Percentiles rank a stretch among this genome's conserved stretches.
These are phyloP conservation scores for Allomyces macrogynus DNA, from an alignment of 192 early-diverging fungal genomes.

Conservation along the genomic window DNA sequence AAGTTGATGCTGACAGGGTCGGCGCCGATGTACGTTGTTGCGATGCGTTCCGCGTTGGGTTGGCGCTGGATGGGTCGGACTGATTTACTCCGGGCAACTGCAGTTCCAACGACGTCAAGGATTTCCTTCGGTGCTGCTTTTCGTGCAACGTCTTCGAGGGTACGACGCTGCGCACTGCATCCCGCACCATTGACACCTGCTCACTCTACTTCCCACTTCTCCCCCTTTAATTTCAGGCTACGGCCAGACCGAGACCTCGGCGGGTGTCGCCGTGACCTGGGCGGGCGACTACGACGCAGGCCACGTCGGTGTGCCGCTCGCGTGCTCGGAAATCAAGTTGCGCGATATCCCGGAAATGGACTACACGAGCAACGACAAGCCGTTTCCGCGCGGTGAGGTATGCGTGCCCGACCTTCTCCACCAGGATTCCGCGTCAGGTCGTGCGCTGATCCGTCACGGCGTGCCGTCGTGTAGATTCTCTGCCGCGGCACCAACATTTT, in stretches of 20 bases:
- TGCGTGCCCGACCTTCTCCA: slow-evolving; percentile 16
- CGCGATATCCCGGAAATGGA: slow-evolving; percentile 75
- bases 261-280: slow-evolving; percentile 24
- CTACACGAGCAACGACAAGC: slow-evolving; percentile 59
- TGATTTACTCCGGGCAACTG: too few relatives aligned
- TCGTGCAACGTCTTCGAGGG: slow-evolving; percentile 58
- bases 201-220: too few relatives aligned
- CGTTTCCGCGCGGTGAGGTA: slow-evolving; percentile 80
- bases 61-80: too few relatives aligned
- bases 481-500: slow-evolving; percentile 56
- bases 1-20: slow-evolving; percentile 61
- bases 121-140: slow-evolving; percentile 76
- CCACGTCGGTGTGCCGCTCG: slow-evolving; percentile 58
- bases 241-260: slow-evolving; percentile 70
- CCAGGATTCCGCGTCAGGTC: too few relatives aligned
- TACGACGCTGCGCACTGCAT: too few relatives aligned
- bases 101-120: slow-evolving; percentile 48
- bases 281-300: slow-evolving; percentile 29
- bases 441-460: too few relatives aligned
- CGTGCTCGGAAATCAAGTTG: slow-evolving; percentile 63
- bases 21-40: slow-evolving; percentile 47
- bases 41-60: too few relatives aligned
- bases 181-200: too few relatives aligned
- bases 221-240: slow-evolving; percentile 30
- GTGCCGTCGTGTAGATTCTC: slow-evolving; percentile 31